Evolutionary conservation across 148 eudicot species (phyloP).

Genomic region (Gaultheria prostrata): DNA sequence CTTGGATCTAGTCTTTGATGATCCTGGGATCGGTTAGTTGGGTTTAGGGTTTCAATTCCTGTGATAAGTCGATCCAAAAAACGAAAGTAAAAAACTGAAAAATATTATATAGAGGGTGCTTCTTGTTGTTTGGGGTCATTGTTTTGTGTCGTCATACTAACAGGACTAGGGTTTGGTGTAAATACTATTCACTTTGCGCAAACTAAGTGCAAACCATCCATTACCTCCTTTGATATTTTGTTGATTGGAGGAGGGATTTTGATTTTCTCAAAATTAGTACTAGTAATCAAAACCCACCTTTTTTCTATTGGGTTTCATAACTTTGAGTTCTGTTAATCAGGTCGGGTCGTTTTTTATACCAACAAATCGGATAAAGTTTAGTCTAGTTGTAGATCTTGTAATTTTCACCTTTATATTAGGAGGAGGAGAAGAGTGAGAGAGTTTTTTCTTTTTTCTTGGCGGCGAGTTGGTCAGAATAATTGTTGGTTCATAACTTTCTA

Average conservation of each 20-base stretch:
- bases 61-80: background rate
- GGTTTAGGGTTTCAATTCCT: slow-evolving; percentile 16
- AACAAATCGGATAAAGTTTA: slow-evolving; percentile 18
- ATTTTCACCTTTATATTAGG: slow-evolving; percentile 14
- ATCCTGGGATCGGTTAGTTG: slow-evolving; percentile 35
- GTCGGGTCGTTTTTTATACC: slow-evolving; percentile 30
- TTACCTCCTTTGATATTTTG: slow-evolving; percentile 35
- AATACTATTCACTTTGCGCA: slow-evolving; percentile 18
- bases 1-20: slow-evolving; percentile 39
- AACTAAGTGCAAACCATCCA: slow-evolving; percentile 18
- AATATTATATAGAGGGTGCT: background rate
- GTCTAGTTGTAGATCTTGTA: slow-evolving; percentile 10
- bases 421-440: slow-evolving; percentile 13
- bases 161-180: slow-evolving; percentile 22
- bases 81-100: background rate
- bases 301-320: slow-evolving; percentile 45
- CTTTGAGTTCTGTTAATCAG: slow-evolving; percentile 22
- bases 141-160: slow-evolving; percentile 14
- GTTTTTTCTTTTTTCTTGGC: background rate
- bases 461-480: slow-evolving; percentile 20
- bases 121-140: slow-evolving; percentile 22
- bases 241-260: slow-evolving; percentile 28
- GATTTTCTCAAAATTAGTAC: background rate
- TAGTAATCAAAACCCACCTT: slow-evolving; percentile 35
- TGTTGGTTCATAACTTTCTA: slow-evolving; percentile 48